Evolutionary conservation across 106 monocot genomes (phyloP).

Genomic region (Chionographis japonica): DNA sequence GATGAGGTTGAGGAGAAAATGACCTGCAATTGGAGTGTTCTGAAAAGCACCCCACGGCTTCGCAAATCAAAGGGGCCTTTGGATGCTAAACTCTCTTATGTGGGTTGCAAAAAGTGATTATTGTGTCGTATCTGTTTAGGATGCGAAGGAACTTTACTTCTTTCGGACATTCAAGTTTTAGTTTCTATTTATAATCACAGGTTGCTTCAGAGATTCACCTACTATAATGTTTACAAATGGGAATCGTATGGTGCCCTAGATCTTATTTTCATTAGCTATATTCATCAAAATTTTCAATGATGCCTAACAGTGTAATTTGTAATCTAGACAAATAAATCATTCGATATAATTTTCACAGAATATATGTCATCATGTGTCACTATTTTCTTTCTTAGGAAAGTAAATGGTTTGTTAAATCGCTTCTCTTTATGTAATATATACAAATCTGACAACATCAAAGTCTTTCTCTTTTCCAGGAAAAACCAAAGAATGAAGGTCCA

Average conservation of each 20-base stretch:
- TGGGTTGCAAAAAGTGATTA: not conserved
- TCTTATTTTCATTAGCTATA: too few relatives aligned
- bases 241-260: too few relatives aligned
- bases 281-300: too few relatives aligned
- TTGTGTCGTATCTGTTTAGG: not conserved
- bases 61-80: slow-evolving; percentile 57
- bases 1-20: slow-evolving; percentile 51
- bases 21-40: slow-evolving; percentile 86
- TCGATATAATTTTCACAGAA: too few relatives aligned
- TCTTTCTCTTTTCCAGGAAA: slow-evolving; percentile 42
- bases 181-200: too few relatives aligned
- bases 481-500: slow-evolving; percentile 44
- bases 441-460: not conserved
- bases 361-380: too few relatives aligned
- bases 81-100: not conserved
- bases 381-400: too few relatives aligned
- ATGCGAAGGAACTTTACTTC: not conserved
- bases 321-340: too few relatives aligned
- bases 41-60: slow-evolving; percentile 67
- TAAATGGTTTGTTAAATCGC: not conserved
- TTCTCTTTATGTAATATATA: not conserved
- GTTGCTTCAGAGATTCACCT: too few relatives aligned
- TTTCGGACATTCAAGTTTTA: not conserved
- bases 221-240: too few relatives aligned
- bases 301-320: too few relatives aligned